Evolutionary conservation across 345 rosid genomes (phyloP), one percentile per base, ranked within the genome.

Genomic region (Bruguiera gymnorhiza): DNA sequence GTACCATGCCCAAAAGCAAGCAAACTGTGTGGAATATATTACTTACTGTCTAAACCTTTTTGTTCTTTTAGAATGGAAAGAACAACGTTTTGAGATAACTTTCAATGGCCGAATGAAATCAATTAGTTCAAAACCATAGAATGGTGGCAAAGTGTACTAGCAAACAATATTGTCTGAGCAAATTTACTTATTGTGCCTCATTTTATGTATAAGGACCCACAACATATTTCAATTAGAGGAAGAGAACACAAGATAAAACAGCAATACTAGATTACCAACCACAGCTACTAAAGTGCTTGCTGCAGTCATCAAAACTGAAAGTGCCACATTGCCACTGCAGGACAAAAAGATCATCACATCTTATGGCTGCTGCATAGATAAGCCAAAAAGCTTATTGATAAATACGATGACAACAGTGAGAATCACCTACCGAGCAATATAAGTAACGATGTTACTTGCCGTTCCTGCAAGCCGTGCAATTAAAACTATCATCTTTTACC

Each of bases 251-350:
- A 65, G 7, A 63, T 34, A 68, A 60, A 19, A 67, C 4, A 62
- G 18, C n/a, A 70, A 26, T 18, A 52, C 32, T 48, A 36, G 70
- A 67, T 58, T 64, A 82, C 98, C 48, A 60, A 94, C 97, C 95
- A 86, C 98, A 73, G 97, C 92, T 72, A 91, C 70, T 52, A 93
- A 52, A 65, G 98, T 93, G 86, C 97, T 91, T 50, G 92, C 76
- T 31, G 96, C 96, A 29, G 98, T 93, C 97, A 91, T 91, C 83
- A 94, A 73, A 67, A 94, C 93, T 21, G 97, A 94, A 56, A 91
- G 85, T 27, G 96, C 97, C 20, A 93, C 94, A 83, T 93, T 93
- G 62, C 96, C 97, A 60, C 97, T 91, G 85, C 66, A 73, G 76
- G 62, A 81, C 24, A 76, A 19, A 66, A 55, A 43, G 51, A 70